Evolutionary conservation across 139 green algal genomes (phyloP), one percentile per base, ranked within the genome.

Genomic region (Mesotaenium endlicherianum): DNA sequence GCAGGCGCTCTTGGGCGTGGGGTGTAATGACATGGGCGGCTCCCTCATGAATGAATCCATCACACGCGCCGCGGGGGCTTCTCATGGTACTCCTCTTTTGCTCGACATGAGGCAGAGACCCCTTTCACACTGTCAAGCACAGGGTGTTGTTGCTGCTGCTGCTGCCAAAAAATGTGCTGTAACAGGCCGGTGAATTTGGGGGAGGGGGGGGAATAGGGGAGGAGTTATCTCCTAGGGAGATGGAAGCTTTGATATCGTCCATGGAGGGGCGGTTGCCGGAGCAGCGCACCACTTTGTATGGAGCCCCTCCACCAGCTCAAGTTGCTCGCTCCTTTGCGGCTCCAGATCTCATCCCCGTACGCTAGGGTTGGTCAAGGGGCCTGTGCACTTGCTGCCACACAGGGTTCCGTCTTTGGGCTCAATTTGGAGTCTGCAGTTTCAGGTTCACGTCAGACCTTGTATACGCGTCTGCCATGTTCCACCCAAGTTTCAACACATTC

Each of bases 11-110:
- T 84, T 98, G 79, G 57, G 71, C 26, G 89, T 87, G 3, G 95
- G 95, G 16, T 95, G 91, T 79, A 97, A 97, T 68, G 95, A 98
- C 90, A 95, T 97, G 93, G 95, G 95, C 49, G 95, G 95, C 16
- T 81, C 81, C 1, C 85, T 98, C 39, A 98, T 97, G 94, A 97
- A 97, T 58, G 95, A 98, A 85, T 91, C 49, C 88, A 98, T 98
- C 89, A 97, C 94, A 0, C 83, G 88, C 0, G 94, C 94, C 20
- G 94, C 94, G 44, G 94, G 94, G 17, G 94, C 93, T 0, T 44
- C 60, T 4, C 88, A 94, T 85, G 94, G 94, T 85, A 20, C 26
- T 20, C 11, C 8, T 8, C 8, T 72, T 6, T 72, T 36, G 60
- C 36, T 72, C 34, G 26, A 64, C 60, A 72, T 36, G 60, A 8